Conservation (phyloP, 805 yeast genomes). For the Teunomyces tritomae region DNA sequence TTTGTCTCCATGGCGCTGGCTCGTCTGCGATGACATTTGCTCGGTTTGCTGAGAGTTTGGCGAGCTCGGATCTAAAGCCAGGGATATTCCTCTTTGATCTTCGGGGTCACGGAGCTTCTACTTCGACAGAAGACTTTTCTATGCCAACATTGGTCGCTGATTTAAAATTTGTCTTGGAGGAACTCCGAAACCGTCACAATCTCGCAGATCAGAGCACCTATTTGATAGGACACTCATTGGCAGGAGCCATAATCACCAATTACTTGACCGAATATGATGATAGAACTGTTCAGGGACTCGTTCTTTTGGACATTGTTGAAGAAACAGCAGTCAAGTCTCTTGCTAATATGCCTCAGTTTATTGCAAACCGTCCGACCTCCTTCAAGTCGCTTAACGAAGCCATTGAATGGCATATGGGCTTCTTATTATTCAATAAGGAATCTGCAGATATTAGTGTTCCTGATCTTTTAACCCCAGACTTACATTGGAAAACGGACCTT, state of each 20-base stretch:
- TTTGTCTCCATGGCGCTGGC: conserved; percentile 95
- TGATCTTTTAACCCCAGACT: conserved; percentile 42
- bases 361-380: conserved; percentile 58
- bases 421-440: conserved; percentile 49
- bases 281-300: conserved; percentile 57
- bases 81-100: conserved; percentile 76
- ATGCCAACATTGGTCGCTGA: conserved; percentile 58
- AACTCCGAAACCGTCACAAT: conserved; percentile 10
- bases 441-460: conserved; percentile 84
- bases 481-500: conserved; percentile 67
- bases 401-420: conserved; percentile 75
- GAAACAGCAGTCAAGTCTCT: conserved; percentile 82
- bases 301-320: conserved; percentile 88
- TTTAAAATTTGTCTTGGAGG: conserved; percentile 45
- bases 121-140: conserved; percentile 29
- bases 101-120: conserved; percentile 74
- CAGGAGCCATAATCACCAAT: conserved; percentile 78
- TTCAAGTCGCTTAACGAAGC: conserved; percentile 59
- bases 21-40: conserved; percentile 82
- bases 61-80: conserved; percentile 22
- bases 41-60: conserved; percentile 38
- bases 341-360: conserved; percentile 61
- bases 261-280: conserved; percentile 28
- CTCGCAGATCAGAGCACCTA: conserved; percentile 37
- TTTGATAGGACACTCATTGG: conserved; percentile 86